Evolutionary conservation across 495 filamentous ascomycete species (phyloP).

Genomic region (Hyaloscypha variabilis): DNA sequence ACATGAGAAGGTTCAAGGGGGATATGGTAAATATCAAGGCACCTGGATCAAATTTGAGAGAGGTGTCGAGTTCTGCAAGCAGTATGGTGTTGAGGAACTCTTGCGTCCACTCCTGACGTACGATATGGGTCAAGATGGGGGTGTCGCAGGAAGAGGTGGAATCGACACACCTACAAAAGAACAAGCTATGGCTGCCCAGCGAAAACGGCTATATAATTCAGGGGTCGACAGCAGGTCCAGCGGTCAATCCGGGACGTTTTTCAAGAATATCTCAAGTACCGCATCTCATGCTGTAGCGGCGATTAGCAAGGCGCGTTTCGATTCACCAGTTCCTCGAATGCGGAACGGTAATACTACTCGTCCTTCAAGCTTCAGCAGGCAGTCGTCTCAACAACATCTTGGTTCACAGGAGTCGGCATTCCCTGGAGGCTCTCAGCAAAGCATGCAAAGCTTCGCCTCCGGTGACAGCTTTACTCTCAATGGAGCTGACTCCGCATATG

Average conservation of each 20-base stretch:
- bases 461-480: conserved; percentile 64
- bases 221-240: conserved; percentile 66
- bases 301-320: conserved; percentile 92
- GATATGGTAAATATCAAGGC: conserved; percentile 98
- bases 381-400: conserved; percentile 65
- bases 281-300: conserved; percentile 91
- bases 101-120: conserved; percentile 85
- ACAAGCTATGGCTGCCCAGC: conserved; percentile 96
- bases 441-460: conserved; percentile 62
- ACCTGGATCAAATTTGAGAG: conserved; percentile 95
- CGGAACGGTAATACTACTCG: conserved; percentile 40
- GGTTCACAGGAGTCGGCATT: conserved; percentile 62
- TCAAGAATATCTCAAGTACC: conserved; percentile 92
- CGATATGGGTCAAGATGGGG: conserved; percentile 80
- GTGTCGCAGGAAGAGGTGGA: conserved; percentile 56
- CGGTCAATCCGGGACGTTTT: conserved; percentile 80
- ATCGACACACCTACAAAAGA: conserved; percentile 97
- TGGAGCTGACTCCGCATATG: conserved; percentile 57
- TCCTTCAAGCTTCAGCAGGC: conserved; percentile 55
- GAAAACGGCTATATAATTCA: conserved; percentile 87
- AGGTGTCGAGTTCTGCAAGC: conserved; percentile 87
- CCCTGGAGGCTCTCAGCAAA: conserved; percentile 66
- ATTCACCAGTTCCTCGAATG: conserved; percentile 75
- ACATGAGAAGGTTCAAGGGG: conserved; percentile 98
- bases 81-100: conserved; percentile 91